Evolutionary conservation across 163 green algal species (phyloP), one percentile per base, ranked within the genome.

Genomic region (Scenedesmus sp.): DNA sequence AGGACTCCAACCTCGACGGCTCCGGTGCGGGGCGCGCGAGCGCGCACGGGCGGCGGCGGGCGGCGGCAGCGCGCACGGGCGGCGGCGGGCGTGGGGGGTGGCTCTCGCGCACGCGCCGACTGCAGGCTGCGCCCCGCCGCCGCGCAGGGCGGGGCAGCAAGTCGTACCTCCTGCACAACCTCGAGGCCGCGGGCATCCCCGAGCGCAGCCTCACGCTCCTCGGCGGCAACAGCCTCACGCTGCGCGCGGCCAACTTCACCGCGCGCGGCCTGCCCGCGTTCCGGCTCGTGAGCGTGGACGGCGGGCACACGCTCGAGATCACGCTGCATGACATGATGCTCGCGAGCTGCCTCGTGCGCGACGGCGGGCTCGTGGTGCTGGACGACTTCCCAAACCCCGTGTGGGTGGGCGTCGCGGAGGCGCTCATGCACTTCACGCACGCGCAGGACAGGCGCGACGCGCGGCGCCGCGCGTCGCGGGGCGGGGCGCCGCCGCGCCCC

Each of bases 291-390:
- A 65, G 34, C 26, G 63, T 83, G 11, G 76, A 83, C n/a, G 76
- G 76, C 14, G 76, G 76, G 24, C 76, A 83, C 57, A 74, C 66
- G 5, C 26, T 70, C 47, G 76, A 78, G 24, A 66, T 72, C 17
- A 77, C 69, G 6, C 69, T 77, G 7, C 69, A 77, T 39, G 69
- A 77, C 39, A 33, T 77, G 53, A 77, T 77, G 69, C 11, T 77
- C 5, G 69, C 69, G 3, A 77, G 69, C 53, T 77, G 69, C 53
- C 4, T 77, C 10, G n/a, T 77, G 33, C 33, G 53, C 7, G 69
- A 77, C 26, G 69, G 69, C 17, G 69, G 69, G 4, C 33, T 77
- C 3, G 39, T 77, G 18, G 53, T 77, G n/a, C 24, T 77, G 53
- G 69, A 77, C 33, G 69, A 77, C 39, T 65, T 77, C 36, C 69